Evolutionary conservation across 441 rosid genomes (phyloP).

Genomic region (Croton laevigatus): DNA sequence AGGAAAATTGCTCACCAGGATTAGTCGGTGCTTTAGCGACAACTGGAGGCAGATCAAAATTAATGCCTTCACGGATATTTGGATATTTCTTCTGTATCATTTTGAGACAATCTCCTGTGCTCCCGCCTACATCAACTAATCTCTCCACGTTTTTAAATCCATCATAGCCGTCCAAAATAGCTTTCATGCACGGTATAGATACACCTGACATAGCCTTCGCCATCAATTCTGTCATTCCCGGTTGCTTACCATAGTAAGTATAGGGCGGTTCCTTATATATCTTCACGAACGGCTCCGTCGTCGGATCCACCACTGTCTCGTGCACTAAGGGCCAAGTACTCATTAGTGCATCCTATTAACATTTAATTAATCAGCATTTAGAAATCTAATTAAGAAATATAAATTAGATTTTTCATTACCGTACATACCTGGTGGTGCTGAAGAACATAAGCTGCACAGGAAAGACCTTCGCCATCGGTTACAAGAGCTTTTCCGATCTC

Average conservation of each 20-base stretch:
- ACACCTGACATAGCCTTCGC: conserved; percentile 65
- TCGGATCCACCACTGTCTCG: conserved; percentile 65
- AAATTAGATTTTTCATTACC: too few species aligned
- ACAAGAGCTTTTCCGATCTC: conserved; percentile 77
- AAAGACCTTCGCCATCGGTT: conserved; percentile 62
- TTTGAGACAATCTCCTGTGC: conserved; percentile 63
- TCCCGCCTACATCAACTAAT: conserved; percentile 88
- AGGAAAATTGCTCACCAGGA: conserved; percentile 40
- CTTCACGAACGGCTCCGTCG: conserved; percentile 70
- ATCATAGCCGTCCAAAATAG: conserved; percentile 56
- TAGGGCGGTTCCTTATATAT: conserved; percentile 70
- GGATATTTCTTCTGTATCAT: conserved; percentile 69
- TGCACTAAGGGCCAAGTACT: conserved; percentile 76
- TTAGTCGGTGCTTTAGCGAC: conserved; percentile 56
- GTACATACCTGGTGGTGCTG: conserved; percentile 78
- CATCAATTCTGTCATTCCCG: conserved; percentile 67
- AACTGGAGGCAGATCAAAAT: conserved; percentile 79
- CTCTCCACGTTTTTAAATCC: conserved; percentile 58
- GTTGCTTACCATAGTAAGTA: conserved; percentile 67
- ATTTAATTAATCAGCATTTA: background rate
- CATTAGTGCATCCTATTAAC: conserved; percentile 55
- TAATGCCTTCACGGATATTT: conserved; percentile 53
- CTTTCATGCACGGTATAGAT: conserved; percentile 68
- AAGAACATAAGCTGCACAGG: conserved; percentile 75
- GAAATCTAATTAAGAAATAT: too few species aligned